Base-by-base conservation (phyloP, 768 basidiomycete genomes). In the Tubosaeta brunneosetosa region DNA sequence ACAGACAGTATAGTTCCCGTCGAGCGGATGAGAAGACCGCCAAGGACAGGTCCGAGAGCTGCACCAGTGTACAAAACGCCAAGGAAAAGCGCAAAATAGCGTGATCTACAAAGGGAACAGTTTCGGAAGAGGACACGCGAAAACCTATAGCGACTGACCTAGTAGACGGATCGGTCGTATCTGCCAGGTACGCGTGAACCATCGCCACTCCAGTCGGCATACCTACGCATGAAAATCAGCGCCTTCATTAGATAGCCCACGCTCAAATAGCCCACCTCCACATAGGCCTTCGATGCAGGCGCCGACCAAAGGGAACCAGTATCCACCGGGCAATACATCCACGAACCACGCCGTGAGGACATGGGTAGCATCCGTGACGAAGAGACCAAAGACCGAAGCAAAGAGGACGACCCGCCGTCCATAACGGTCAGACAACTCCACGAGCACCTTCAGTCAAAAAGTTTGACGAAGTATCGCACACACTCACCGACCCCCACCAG, bases 401-500 rank as follows among this genome's bases (percentile, higher is more conserved):
- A 81, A 73, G 70, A 95, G 69, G 50, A 89, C 76, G 25, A 66
- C 71, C 0, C 77, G 83, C 40, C 93, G 82, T 11, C 93, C 93
- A 63, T 79, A 70, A 14, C 87, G 77, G 69, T 97, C 93, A 6
- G 88, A 90, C 42, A 86, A 76, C 83, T 91, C 37, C 19, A 31
- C 11, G 19, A 25, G 49, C n/a, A 36, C 4, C 11, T 6, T 57
- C 40, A 53, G 49, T 12, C 8, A 13, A 41, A 36, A 12, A 32
- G 7, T 3, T 17, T 38, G 19, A 16, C 19, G 8, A 27, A 17
- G n/a, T 37, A 4, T 46, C 43, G n/a, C 29, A 53, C 32, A 45
- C 51, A 74, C 85, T 66, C 68, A 88, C 86, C 48, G 85, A 77
- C 50, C 88, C 86, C 93, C 93, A 95, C 81, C 84, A 94, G 3